Percentiles rank a stretch among this genome's conserved stretches.
phyloP scores from a whole-genome alignment of 75 land plant genomes.

The Adiantum capillusveneris region DNA sequence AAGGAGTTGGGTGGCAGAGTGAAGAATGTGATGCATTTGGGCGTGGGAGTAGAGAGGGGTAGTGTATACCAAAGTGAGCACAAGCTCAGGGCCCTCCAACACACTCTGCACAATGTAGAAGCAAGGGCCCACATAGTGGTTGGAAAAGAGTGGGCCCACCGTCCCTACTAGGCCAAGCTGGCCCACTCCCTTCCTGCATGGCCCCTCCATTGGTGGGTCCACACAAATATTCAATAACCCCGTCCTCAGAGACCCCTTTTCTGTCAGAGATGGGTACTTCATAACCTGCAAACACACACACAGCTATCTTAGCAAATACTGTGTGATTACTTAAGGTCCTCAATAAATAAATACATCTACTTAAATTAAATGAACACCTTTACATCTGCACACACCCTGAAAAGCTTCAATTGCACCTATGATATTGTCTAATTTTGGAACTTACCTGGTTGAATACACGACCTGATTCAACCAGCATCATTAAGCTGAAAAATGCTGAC shows the following conservation, averaged over 20 bases:
- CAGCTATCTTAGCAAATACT: too few species aligned
- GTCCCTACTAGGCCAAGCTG: constrained; percentile 21
- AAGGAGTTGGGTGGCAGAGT: too few species aligned
- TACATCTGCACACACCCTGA: too few species aligned
- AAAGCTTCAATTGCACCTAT: too few species aligned
- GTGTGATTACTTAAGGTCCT: too few species aligned
- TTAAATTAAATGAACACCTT: too few species aligned
- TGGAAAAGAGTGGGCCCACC: constrained; percentile 32
- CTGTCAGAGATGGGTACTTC: constrained; percentile 31
- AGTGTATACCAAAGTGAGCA: constrained; percentile 21
- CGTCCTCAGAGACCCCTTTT: constrained; percentile 27
- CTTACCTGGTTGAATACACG: too few species aligned
- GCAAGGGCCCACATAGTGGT: constrained; percentile 37
- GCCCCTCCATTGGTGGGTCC: constrained; percentile 1
- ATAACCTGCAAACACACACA: constrained; percentile 31
- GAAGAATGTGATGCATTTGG: too few species aligned
- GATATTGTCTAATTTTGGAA: too few species aligned
- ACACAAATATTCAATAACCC: constrained; percentile 29
- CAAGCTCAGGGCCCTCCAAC: constrained; percentile 25
- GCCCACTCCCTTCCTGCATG: constrained; percentile 14
- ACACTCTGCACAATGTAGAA: constrained; percentile 18
- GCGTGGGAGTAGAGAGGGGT: constrained; percentile 14
- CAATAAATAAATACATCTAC: too few species aligned
- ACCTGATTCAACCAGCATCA: too few species aligned
- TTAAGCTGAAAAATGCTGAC: too few species aligned